A percentile compares a stretch with the other conserved stretches of the same genome.
phyloP scores from a whole-genome alignment of 2,329 filamentous ascomycete species.

The Apiospora malaysiana region DNA sequence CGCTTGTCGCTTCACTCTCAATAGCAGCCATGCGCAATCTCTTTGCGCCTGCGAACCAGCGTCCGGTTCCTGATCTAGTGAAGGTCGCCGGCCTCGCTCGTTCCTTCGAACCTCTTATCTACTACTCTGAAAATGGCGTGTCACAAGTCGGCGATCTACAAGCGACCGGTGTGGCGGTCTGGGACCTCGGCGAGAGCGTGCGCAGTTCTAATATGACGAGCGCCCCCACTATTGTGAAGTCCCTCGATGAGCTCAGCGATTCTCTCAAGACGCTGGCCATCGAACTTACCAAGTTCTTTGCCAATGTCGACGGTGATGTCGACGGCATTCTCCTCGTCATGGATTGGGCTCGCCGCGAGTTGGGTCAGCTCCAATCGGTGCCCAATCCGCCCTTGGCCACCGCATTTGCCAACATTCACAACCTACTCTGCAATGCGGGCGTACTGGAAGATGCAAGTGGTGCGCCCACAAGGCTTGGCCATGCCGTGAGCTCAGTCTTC shows the following conservation, averaged over 20 bases:
- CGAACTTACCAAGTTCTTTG: constrained; percentile 90
- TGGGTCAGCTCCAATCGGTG: constrained; percentile 69
- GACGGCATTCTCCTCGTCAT: constrained; percentile 92
- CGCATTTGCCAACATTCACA: constrained; percentile 84
- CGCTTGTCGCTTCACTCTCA: constrained; percentile 67
- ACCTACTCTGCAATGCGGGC: constrained; percentile 69
- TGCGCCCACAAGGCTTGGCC: constrained; percentile 71
- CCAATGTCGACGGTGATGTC: constrained; percentile 90
- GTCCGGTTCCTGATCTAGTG: constrained; percentile 81
- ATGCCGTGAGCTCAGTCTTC: constrained; percentile 73
- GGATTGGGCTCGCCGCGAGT: constrained; percentile 92
- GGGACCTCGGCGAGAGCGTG: constrained; percentile 92
- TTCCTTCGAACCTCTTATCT: constrained; percentile 92
- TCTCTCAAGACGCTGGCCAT: constrained; percentile 83
- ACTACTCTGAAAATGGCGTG: constrained; percentile 89
- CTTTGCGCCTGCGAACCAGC: constrained; percentile 69
- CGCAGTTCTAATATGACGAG: constrained; percentile 90
- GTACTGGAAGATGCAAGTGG: constrained; percentile 61
- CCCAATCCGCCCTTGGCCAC: constrained; percentile 70
- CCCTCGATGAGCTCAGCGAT: constrained; percentile 85
- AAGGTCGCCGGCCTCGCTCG: constrained; percentile 89
- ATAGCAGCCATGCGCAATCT: constrained; percentile 70
- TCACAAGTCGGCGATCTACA: constrained; percentile 87
- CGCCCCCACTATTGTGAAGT: constrained; percentile 81
- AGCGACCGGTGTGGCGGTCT: constrained; percentile 90